Base-by-base conservation (phyloP, 75 land plant species). In the Selaginella tamariscina region DNA sequence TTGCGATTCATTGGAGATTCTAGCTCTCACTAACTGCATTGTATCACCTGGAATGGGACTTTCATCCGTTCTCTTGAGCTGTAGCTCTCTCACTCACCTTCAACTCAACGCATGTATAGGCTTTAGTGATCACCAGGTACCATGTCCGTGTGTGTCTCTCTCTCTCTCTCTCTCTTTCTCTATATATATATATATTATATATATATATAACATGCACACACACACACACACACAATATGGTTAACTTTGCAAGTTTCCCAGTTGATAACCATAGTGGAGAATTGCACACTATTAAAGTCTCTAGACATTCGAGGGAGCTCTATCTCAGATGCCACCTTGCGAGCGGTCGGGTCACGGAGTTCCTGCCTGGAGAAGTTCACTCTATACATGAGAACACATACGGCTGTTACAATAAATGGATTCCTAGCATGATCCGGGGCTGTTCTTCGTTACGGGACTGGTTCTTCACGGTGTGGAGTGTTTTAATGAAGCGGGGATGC, bases 81-180 rank as follows among this genome's bases (percentile, higher is more conserved):
- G 86, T 67, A 54, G 67, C 39, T 68, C 72, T 32, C 72, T 90
- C 75, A 77, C 77, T 56, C 76, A 78, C 65, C 73, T 90, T 59
- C 80, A 72, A 54, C 82, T 90, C 32, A 87, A 87, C 60, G 80
- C 78, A 86, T 90, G 96, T 69, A 54, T 82, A 56, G 91, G 96
- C 2, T 60, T 90, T 22, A 74, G 82, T 31, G 96, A 90, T 39
- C 57, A 65, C 55, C 89, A n/a, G n/a, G n/a, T n/a, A n/a, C n/a
- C n/a, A n/a, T n/a, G n/a, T n/a, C n/a, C n/a, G n/a, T n/a, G n/a
- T n/a, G n/a, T n/a, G n/a, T n/a, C n/a, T n/a, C n/a, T n/a, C n/a
- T n/a, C n/a, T n/a, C n/a, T n/a, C n/a, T n/a, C n/a, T n/a, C n/a
- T n/a, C n/a, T n/a, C n/a, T n/a, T n/a, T n/a, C n/a, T n/a, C n/a